A percentile compares a stretch with the other conserved stretches of the same genome.
phyloP scores from a whole-genome alignment of 2,329 filamentous ascomycete genomes.

The Eutypa lata region DNA sequence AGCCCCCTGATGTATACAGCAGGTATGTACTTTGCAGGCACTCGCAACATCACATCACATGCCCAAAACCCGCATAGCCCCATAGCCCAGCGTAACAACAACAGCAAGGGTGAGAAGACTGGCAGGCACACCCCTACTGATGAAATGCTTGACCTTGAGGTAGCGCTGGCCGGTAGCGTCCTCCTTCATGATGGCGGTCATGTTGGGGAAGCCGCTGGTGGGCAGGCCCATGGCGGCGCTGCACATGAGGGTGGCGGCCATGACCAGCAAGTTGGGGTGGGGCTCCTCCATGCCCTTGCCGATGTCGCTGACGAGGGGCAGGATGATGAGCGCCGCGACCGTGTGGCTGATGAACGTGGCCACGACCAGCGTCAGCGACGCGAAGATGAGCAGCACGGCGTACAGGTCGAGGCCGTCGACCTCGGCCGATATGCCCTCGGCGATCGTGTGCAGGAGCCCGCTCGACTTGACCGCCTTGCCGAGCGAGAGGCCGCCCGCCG shows the following conservation, averaged over 20 bases:
- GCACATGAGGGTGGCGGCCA: constrained; percentile 94
- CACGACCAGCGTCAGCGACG: constrained; percentile 79
- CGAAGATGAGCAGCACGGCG: constrained; percentile 81
- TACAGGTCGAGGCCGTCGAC: constrained; percentile 83
- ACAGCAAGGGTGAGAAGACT: constrained; percentile 79
- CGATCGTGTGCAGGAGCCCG: constrained; percentile 85
- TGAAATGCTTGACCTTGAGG: constrained; percentile 87
- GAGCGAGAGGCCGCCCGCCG: constrained; percentile 85
- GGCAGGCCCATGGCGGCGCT: constrained; percentile 96
- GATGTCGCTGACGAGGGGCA: constrained; percentile 85
- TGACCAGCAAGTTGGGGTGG: constrained; percentile 91
- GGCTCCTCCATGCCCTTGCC: constrained; percentile 82
- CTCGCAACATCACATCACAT: constrained; percentile 19
- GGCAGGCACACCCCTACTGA: constrained; percentile 86
- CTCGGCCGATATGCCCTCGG: constrained; percentile 66
- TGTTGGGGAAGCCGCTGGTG: constrained; percentile 96
- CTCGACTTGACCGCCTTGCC: constrained; percentile 94
- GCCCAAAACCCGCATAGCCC: constrained; percentile 68
- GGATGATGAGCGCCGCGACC: constrained; percentile 89
- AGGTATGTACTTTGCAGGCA: too few species aligned
- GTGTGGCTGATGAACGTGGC: constrained; percentile 98
- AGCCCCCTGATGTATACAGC: too few species aligned
- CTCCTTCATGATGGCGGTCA: constrained; percentile 99
- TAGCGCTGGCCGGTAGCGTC: constrained; percentile 91
- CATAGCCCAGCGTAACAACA: constrained; percentile 86